phyloP scores from a whole-genome alignment of 805 yeast species.

The Candida verbasci region DNA sequence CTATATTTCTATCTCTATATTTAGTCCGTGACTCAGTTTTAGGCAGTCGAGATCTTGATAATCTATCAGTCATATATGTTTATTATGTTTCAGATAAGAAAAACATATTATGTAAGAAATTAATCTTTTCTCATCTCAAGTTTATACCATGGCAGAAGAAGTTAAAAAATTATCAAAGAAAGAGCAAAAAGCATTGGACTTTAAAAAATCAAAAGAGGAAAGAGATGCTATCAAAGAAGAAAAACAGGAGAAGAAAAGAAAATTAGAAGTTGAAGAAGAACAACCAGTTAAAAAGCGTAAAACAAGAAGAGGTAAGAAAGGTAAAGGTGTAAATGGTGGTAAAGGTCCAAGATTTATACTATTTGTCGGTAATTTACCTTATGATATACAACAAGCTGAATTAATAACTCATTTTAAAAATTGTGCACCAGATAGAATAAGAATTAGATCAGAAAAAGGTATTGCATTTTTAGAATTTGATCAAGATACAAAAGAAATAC shows the following conservation, averaged over 20 bases:
- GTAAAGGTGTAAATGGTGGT: slow-evolving; percentile 47
- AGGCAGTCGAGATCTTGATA: slow-evolving; percentile 5
- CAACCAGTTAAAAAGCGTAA: slow-evolving; percentile 59
- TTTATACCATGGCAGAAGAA: no score
- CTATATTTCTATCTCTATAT: neutral
- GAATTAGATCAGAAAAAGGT: slow-evolving; percentile 82
- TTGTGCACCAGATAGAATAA: slow-evolving; percentile 66
- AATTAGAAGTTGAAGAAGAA: slow-evolving; percentile 21
- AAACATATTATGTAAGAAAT: slow-evolving; percentile 2
- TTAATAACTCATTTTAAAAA: slow-evolving; percentile 69
- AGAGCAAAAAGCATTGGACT: slow-evolving; percentile 59
- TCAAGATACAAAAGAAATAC: slow-evolving; percentile 55
- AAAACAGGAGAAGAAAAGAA: slow-evolving; percentile 22
- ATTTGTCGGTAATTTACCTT: slow-evolving; percentile 90
- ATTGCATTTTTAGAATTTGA: slow-evolving; percentile 88
- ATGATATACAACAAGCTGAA: slow-evolving; percentile 57
- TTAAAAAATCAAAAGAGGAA: slow-evolving; percentile 42
- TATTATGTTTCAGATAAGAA: slow-evolving; percentile 1
- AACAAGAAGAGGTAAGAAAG: slow-evolving; percentile 75
- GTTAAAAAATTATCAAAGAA: slow-evolving; percentile 55
- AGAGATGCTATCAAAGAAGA: slow-evolving; percentile 32
- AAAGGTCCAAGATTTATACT: slow-evolving; percentile 68
- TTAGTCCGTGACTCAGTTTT: neutral
- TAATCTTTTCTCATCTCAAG: slow-evolving; percentile 10
- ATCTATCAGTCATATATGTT: neutral